phyloP scores from a whole-genome alignment of 139 green algal genomes.

The Volvox africanus region DNA sequence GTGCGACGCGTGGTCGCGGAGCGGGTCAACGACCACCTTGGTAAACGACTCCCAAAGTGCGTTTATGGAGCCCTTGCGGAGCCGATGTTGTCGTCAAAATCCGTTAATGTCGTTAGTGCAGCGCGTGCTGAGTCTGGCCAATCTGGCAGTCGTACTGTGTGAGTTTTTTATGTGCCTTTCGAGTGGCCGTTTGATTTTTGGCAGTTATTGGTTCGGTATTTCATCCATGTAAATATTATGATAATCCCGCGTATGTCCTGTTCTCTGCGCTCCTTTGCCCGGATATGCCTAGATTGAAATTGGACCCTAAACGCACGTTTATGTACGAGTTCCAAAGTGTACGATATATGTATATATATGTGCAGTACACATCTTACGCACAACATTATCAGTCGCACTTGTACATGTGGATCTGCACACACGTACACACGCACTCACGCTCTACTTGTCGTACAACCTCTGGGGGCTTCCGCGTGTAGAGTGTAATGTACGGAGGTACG shows the following conservation, averaged over 20 bases:
- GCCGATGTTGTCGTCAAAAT: background rate
- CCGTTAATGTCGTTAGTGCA: background rate
- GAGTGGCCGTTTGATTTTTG: background rate
- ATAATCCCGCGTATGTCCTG: background rate
- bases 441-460: background rate
- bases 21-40: slow-evolving; percentile 22
- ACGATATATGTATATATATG: background rate
- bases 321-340: background rate
- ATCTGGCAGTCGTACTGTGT: background rate
- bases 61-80: no score
- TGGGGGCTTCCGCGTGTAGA: no score
- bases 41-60: slow-evolving; percentile 1
- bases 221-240: background rate
- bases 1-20: background rate
- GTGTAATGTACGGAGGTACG: no score
- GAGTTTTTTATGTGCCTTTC: background rate
- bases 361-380: background rate
- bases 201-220: background rate
- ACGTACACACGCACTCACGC: background rate
- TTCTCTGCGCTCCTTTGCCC: background rate
- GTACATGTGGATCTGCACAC: background rate
- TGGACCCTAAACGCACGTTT: background rate
- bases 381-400: background rate
- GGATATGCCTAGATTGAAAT: background rate
- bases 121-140: background rate